Conservation (phyloP, 2,329 filamentous ascomycete species). For the Xylaria sp. region DNA sequence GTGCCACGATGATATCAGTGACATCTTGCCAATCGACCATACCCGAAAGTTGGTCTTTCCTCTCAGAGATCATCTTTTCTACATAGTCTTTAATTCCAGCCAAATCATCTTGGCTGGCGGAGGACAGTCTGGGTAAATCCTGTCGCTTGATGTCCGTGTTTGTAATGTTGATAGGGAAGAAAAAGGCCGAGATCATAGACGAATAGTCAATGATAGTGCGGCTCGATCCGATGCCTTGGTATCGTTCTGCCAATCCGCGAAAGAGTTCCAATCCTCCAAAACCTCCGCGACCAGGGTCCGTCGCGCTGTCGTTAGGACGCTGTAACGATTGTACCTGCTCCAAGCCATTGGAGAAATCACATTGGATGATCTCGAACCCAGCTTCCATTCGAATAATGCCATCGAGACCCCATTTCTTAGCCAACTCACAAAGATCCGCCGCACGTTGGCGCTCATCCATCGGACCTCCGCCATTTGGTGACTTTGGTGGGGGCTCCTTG, state of each 20-base stretch:
- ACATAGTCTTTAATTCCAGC: constrained; percentile 58
- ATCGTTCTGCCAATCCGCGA: constrained; percentile 57
- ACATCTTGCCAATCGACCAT: constrained; percentile 73
- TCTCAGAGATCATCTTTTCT: constrained; percentile 49
- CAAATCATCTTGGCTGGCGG: constrained; percentile 49
- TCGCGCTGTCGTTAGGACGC: constrained; percentile 41
- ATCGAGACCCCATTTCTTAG: constrained; percentile 16
- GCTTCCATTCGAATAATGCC: constrained; percentile 24
- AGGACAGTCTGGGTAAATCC: constrained; percentile 51
- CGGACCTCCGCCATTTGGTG: not conserved
- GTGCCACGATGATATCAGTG: constrained; percentile 71
- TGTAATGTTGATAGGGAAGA: constrained; percentile 63
- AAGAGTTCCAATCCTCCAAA: constrained; percentile 53
- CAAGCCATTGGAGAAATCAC: constrained; percentile 59
- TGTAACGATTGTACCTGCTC: constrained; percentile 51
- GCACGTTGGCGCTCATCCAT: constrained; percentile 65
- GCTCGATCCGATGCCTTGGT: constrained; percentile 58
- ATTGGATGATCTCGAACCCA: constrained; percentile 28
- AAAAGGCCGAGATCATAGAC: constrained; percentile 63
- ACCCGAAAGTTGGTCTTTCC: constrained; percentile 49
- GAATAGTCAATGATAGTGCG: constrained; percentile 61
- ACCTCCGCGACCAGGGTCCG: not conserved
- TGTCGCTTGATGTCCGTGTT: constrained; percentile 52
- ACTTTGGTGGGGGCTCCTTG: not conserved
- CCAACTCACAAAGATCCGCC: constrained; percentile 47